These are phyloP conservation scores for Scheffersomyces stipitis DNA, from an alignment of 805 yeast species.

Conservation along the genomic window DNA sequence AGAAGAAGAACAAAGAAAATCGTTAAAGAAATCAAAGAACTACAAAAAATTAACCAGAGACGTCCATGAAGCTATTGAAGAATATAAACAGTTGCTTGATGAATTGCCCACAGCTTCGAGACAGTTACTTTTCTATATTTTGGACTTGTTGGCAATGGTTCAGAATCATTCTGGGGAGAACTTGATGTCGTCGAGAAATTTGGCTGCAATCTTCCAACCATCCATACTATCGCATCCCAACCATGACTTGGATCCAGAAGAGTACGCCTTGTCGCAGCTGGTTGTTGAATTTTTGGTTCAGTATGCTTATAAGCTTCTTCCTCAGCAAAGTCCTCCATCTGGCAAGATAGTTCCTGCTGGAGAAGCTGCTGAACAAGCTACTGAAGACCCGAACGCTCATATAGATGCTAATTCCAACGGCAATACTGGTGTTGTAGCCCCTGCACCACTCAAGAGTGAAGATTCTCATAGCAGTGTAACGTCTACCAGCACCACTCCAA, in stretches of 20 bases:
- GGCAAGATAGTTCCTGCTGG: constrained; percentile 2
- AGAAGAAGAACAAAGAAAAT: no score
- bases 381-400: not conserved
- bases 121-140: constrained; percentile 79
- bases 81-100: constrained; percentile 67
- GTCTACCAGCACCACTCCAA: constrained; percentile 15
- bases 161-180: constrained; percentile 74
- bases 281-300: constrained; percentile 89
- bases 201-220: constrained; percentile 97
- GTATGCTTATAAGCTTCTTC: constrained; percentile 76
- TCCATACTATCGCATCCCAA: constrained; percentile 89
- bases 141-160: constrained; percentile 85
- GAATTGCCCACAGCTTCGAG: constrained; percentile 73
- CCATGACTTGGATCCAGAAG: constrained; percentile 91
- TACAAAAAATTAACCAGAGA: constrained; percentile 63
- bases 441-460: constrained; percentile 1
- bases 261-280: constrained; percentile 80
- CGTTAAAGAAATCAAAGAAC: constrained; percentile 43
- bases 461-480: constrained; percentile 6
- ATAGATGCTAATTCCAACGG: not conserved
- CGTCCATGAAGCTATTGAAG: constrained; percentile 65
- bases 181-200: constrained; percentile 87
- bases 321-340: constrained; percentile 32
- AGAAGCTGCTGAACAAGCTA: not conserved
- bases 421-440: not conserved